These are phyloP conservation scores for Podospora pseudocomata DNA, from an alignment of 495 filamentous ascomycete species.

Conservation along the genomic window DNA sequence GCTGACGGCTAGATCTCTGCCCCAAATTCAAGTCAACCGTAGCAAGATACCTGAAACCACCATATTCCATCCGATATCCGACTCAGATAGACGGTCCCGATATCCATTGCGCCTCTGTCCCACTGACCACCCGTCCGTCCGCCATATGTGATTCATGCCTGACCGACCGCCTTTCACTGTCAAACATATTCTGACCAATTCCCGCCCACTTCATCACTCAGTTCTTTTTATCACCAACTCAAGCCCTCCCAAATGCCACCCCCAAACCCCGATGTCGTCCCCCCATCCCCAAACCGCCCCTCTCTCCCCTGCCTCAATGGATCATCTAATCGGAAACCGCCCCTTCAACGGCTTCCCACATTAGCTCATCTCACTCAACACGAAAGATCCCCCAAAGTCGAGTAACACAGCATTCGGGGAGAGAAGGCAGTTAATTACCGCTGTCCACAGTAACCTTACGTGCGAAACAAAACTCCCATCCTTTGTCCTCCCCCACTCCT, in stretches of 20 bases:
- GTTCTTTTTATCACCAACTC: background rate
- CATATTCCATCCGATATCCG: background rate
- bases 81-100: background rate
- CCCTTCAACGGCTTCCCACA: background rate
- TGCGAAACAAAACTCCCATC: background rate
- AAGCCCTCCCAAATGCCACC: background rate
- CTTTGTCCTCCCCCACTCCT: background rate
- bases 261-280: background rate
- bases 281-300: background rate
- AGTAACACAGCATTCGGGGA: background rate
- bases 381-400: background rate
- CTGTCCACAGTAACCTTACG: background rate
- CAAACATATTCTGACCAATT: background rate
- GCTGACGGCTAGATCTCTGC: background rate
- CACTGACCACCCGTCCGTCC: background rate
- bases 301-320: no score
- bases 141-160: background rate
- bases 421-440: background rate
- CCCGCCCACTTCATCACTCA: background rate
- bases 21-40: background rate
- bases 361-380: background rate
- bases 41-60: background rate
- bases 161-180: background rate
- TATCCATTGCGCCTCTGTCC: background rate
- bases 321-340: background rate